phyloP scores from a whole-genome alignment of 176 grass and related monocot genomes.

The Areca catechu region DNA sequence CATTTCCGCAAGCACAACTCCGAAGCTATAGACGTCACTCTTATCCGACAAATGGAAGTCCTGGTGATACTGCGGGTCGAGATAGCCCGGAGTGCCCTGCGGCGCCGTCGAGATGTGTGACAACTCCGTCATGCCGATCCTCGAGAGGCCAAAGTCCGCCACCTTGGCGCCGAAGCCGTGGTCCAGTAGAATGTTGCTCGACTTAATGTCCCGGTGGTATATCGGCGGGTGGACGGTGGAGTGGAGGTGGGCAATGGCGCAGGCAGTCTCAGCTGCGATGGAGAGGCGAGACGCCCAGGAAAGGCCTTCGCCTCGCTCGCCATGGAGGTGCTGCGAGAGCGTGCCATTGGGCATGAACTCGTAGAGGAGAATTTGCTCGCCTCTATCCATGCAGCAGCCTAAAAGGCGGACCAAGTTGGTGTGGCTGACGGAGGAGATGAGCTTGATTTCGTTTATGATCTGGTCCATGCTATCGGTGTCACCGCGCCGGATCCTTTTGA shows the following conservation, averaged over 20 bases:
- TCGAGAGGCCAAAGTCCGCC: slow-evolving; percentile 86
- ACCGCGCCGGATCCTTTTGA: slow-evolving; percentile 62
- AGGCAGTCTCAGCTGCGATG: slow-evolving; percentile 52
- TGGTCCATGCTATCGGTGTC: slow-evolving; percentile 2
- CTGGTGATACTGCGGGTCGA: slow-evolving; percentile 93
- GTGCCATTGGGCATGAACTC: slow-evolving; percentile 89
- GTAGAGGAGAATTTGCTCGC: slow-evolving; percentile 85
- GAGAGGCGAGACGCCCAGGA: slow-evolving; percentile 46
- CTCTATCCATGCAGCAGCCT: slow-evolving; percentile 80
- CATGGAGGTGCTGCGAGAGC: slow-evolving; percentile 50
- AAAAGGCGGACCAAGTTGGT: slow-evolving; percentile 75
- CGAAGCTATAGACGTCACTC: slow-evolving; percentile 98
- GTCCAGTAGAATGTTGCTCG: slow-evolving; percentile 84
- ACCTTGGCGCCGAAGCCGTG: slow-evolving; percentile 45
- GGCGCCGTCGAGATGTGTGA: slow-evolving; percentile 82
- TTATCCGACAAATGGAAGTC: slow-evolving; percentile 88
- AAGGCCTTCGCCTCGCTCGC: slow-evolving; percentile 4
- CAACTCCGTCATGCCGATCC: slow-evolving; percentile 21
- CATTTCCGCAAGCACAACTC: slow-evolving; percentile 89
- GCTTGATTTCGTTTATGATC: slow-evolving; percentile 74
- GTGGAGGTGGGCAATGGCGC: slow-evolving; percentile 65
- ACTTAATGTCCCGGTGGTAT: slow-evolving; percentile 92
- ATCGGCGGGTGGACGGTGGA: slow-evolving; percentile 49
- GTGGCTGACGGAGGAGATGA: slow-evolving; percentile 77
- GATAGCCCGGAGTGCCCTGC: slow-evolving; percentile 90